Evolutionary conservation across 2,329 filamentous ascomycete genomes (phyloP).

Genomic region (Colletotrichum sp.): DNA sequence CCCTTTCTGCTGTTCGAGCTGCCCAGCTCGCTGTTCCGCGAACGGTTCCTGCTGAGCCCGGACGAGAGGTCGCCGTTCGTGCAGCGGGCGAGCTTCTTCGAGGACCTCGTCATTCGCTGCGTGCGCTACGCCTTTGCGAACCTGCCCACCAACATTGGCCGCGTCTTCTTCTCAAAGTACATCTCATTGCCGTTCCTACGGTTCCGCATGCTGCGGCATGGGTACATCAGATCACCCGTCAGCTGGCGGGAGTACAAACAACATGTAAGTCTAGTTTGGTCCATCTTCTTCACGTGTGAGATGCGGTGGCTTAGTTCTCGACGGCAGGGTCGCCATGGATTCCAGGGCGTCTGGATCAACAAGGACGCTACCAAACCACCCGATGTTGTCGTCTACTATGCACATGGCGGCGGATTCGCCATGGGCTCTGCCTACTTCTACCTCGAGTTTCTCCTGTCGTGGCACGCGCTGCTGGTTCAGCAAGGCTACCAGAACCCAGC

Average conservation of each 20-base stretch:
- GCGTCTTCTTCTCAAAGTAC: slow-evolving; percentile 78
- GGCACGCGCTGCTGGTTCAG: slow-evolving; percentile 68
- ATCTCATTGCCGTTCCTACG: slow-evolving; percentile 77
- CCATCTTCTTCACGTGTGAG: not conserved
- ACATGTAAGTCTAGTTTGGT: slow-evolving; percentile 41
- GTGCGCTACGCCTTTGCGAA: slow-evolving; percentile 79
- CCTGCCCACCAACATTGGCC: slow-evolving; percentile 70
- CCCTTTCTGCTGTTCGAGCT: slow-evolving; percentile 72
- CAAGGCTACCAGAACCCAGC: slow-evolving; percentile 76
- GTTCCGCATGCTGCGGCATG: slow-evolving; percentile 78
- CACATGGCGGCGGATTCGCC: slow-evolving; percentile 82
- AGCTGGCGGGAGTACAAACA: slow-evolving; percentile 62
- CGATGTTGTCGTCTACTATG: slow-evolving; percentile 83
- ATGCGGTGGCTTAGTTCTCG: not conserved
- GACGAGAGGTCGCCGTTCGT: slow-evolving; percentile 58
- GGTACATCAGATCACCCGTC: slow-evolving; percentile 66
- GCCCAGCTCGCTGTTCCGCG: slow-evolving; percentile 62
- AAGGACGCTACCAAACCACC: slow-evolving; percentile 64
- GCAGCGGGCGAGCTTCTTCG: slow-evolving; percentile 73
- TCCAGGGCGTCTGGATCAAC: slow-evolving; percentile 74
- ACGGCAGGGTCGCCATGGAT: slow-evolving; percentile 17
- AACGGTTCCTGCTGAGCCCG: slow-evolving; percentile 55
- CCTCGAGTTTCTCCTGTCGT: slow-evolving; percentile 79
- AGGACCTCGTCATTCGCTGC: slow-evolving; percentile 78
- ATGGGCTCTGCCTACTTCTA: slow-evolving; percentile 88